Percentiles rank a stretch among this genome's conserved stretches.
phyloP scores from a whole-genome alignment of 495 filamentous ascomycete species.

The Penicillium lividum region DNA sequence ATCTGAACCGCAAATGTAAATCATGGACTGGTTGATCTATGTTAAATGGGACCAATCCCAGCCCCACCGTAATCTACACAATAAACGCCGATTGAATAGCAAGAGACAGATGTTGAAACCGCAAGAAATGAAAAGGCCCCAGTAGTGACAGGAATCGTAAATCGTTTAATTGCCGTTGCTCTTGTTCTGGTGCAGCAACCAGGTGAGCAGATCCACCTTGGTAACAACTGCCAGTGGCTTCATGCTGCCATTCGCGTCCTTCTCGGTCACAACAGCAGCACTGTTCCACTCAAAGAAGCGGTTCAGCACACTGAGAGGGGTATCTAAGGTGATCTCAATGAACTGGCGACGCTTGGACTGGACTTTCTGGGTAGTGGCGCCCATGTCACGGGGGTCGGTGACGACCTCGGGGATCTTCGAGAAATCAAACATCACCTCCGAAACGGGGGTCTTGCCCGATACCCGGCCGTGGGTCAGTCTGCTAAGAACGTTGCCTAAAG shows the following conservation, averaged over 20 bases:
- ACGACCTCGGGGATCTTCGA: slow-evolving; percentile 79
- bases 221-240: slow-evolving; percentile 90
- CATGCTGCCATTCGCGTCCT: slow-evolving; percentile 55
- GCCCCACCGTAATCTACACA: not conserved
- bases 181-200: slow-evolving; percentile 74
- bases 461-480: slow-evolving; percentile 83
- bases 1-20: not conserved
- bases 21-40: not conserved
- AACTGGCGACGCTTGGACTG: slow-evolving; percentile 63
- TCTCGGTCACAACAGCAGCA: slow-evolving; percentile 88
- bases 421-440: slow-evolving; percentile 97
- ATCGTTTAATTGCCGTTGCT: slow-evolving; percentile 18
- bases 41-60: not conserved
- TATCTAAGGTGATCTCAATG: slow-evolving; percentile 91
- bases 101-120: not conserved
- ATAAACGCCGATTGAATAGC: not conserved
- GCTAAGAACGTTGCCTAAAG: slow-evolving; percentile 89
- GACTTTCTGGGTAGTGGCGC: slow-evolving; percentile 20
- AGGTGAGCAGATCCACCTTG: slow-evolving; percentile 94
- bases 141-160: slow-evolving; percentile 15
- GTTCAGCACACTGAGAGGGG: slow-evolving; percentile 77
- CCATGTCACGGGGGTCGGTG: slow-evolving; percentile 74
- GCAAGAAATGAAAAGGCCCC: slow-evolving; percentile 4
- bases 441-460: slow-evolving; percentile 66
- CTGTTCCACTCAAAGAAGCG: slow-evolving; percentile 98